phyloP scores from a whole-genome alignment of 2,329 filamentous ascomycete species.

The Blumeria hordei region DNA sequence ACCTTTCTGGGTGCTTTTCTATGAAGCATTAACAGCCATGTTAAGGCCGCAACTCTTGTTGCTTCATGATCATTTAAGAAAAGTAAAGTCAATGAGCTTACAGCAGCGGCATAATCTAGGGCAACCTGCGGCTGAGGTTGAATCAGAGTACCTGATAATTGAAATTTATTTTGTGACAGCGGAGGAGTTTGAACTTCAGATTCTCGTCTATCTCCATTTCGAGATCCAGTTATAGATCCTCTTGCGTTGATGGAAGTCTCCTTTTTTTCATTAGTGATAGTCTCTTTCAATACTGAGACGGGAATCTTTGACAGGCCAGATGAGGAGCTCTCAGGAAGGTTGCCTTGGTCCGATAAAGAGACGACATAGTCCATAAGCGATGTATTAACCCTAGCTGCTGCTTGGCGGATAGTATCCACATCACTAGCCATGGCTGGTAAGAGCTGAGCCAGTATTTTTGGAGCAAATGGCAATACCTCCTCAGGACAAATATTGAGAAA shows the following conservation, averaged over 20 bases:
- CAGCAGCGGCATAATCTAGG: constrained; percentile 87
- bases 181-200: constrained; percentile 26
- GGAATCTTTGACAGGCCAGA: constrained; percentile 19
- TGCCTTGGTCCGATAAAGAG: constrained; percentile 49
- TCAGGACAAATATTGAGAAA: constrained; percentile 96
- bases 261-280: constrained; percentile 12
- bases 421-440: constrained; percentile 84
- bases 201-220: constrained; percentile 27
- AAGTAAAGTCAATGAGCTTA: constrained; percentile 74
- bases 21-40: constrained; percentile 95
- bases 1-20: constrained; percentile 84
- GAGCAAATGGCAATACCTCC: constrained; percentile 85
- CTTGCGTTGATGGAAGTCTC: constrained; percentile 14
- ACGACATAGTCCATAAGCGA: constrained; percentile 89
- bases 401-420: constrained; percentile 68
- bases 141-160: constrained; percentile 17
- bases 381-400: constrained; percentile 70
- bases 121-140: constrained; percentile 34
- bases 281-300: constrained; percentile 17
- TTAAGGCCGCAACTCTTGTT: constrained; percentile 76
- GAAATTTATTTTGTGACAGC: constrained; percentile 8
- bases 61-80: constrained; percentile 95
- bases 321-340: constrained; percentile 17
- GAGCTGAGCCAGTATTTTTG: constrained; percentile 72
- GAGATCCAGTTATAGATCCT: constrained; percentile 18